Conservation (phyloP, 306 rosid species). For the Pterocarpus santalinus region DNA sequence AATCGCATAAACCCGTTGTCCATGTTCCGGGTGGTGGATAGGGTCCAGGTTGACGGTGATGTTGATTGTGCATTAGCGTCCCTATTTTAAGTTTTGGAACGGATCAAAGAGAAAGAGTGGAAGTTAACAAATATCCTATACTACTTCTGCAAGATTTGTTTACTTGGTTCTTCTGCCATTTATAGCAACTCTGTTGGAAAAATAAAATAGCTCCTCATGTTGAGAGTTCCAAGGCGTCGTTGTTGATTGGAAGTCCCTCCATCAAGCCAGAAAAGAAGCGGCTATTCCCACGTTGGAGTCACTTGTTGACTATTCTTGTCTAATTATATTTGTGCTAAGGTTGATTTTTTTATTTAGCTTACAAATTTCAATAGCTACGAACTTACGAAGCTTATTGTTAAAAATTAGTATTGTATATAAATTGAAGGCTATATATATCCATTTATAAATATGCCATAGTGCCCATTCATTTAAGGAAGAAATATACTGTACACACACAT, state of each 20-base stretch:
- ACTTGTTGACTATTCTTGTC: neutral
- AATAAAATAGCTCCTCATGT: neutral
- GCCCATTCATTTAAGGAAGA: too few relatives aligned
- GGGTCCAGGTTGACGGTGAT: neutral
- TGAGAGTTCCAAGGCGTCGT: neutral
- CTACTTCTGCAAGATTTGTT: neutral
- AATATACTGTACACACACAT: too few relatives aligned
- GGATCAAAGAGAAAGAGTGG: neutral
- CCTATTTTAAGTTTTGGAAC: neutral
- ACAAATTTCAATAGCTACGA: too few relatives aligned
- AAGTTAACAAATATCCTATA: neutral
- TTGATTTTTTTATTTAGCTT: too few relatives aligned
- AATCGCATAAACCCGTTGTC: slow-evolving; percentile 52
- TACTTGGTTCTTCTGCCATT: neutral
- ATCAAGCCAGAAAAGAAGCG: neutral
- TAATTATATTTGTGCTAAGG: too few relatives aligned
- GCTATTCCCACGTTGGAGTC: neutral
- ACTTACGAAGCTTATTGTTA: too few relatives aligned
- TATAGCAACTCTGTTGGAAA: neutral
- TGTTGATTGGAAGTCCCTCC: slow-evolving; percentile 1
- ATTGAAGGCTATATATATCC: too few relatives aligned
- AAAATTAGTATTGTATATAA: too few relatives aligned
- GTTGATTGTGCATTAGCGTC: neutral
- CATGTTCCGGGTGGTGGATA: slow-evolving; percentile 38
- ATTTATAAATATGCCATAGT: too few relatives aligned